These are phyloP conservation scores for Cornus suecica DNA, from an alignment of 148 eudicot species.

Conservation along the genomic window DNA sequence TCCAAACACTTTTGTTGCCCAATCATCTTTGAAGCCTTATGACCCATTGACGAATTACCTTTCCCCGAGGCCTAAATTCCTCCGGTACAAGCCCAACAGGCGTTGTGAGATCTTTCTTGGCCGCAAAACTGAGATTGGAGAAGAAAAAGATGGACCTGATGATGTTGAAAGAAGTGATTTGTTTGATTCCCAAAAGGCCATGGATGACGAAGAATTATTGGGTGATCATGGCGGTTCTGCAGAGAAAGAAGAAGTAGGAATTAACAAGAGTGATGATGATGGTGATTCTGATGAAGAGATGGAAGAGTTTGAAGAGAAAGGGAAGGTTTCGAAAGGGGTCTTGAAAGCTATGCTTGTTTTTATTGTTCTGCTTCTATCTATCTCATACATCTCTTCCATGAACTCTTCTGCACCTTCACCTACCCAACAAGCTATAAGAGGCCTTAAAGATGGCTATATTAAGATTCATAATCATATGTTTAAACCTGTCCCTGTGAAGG, in stretches of 20 bases:
- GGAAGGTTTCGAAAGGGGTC: slow-evolving; percentile 30
- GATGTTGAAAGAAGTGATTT: slow-evolving; percentile 3
- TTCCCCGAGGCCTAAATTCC: slow-evolving; percentile 66
- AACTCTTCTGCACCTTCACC: slow-evolving; percentile 30
- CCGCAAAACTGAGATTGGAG: slow-evolving; percentile 6
- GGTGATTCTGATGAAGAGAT: slow-evolving; percentile 28
- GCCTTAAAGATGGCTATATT: slow-evolving; percentile 1
- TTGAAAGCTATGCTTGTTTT: slow-evolving; percentile 41
- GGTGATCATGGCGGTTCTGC: slow-evolving; percentile 2
- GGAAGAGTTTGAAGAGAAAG: slow-evolving; percentile 17
- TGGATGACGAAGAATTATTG: slow-evolving; percentile 10
- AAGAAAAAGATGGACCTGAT: slow-evolving; percentile 9
- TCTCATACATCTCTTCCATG: slow-evolving; percentile 41
- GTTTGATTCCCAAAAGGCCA: slow-evolving; percentile 13
- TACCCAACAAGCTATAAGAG: slow-evolving; percentile 6
- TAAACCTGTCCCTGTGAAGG: slow-evolving; percentile 13
- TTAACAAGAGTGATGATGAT: slow-evolving; percentile 9
- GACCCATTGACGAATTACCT: slow-evolving; percentile 61
- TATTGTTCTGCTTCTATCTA: slow-evolving; percentile 31
- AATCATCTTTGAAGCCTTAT: slow-evolving; percentile 35
- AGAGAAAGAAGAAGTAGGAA: slow-evolving; percentile 13
- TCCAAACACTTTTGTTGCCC: slow-evolving; percentile 14
- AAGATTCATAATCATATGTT: slow-evolving; percentile 14
- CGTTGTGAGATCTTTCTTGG: slow-evolving; percentile 20
- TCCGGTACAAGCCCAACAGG: slow-evolving; percentile 54